Evolutionary conservation across 2,329 filamentous ascomycete genomes (phyloP), one percentile per base, ranked within the genome.

Genomic region (Sporothrix sp.): DNA sequence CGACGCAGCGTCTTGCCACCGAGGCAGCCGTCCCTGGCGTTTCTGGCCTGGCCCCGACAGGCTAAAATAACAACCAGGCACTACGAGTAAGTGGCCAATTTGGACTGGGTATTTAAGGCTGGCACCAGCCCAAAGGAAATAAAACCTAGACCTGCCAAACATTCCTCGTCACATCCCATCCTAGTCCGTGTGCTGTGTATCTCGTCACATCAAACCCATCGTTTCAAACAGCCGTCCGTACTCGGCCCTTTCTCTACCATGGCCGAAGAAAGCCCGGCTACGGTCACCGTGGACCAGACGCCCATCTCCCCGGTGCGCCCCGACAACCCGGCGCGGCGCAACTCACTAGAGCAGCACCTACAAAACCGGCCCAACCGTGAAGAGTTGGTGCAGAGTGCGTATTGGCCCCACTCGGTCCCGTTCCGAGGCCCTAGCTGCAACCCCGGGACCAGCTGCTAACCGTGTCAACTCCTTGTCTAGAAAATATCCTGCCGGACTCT

Each of bases 401-500:
- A 39, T 11, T n/a, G 4, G 20, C 18, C 7, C 18, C 8, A 21
- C 11, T 14, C n/a, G n/a, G n/a, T n/a, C n/a, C n/a, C n/a, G 14
- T 11, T 11, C 9, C 27, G 9, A 20, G n/a, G 27, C 3, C 25
- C 16, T n/a, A n/a, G 11, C 18, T 14, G 37, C 3, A 4, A 21
- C 25, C 11, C 14, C 5, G 18, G 3, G 7, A 13, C 32, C 28
- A 38, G 11, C 8, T 42, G 36, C 33, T 45, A 20, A 38, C 39
- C 3, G 11, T 21, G 23, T 21, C 42, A 3, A 10, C 25, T 30
- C 49, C 28, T 20, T 18, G 33, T 21, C 14, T 16, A 91, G 86
- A 82, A 59, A 95, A 95, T 68, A 95, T 96, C 65, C 81, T 96
- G 23, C 86, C 87, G 23, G 80, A 82, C 51, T 85, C 85, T 28